Evolutionary conservation across 2,329 filamentous ascomycete genomes (phyloP).

Genomic region (Nemania diffusa): DNA sequence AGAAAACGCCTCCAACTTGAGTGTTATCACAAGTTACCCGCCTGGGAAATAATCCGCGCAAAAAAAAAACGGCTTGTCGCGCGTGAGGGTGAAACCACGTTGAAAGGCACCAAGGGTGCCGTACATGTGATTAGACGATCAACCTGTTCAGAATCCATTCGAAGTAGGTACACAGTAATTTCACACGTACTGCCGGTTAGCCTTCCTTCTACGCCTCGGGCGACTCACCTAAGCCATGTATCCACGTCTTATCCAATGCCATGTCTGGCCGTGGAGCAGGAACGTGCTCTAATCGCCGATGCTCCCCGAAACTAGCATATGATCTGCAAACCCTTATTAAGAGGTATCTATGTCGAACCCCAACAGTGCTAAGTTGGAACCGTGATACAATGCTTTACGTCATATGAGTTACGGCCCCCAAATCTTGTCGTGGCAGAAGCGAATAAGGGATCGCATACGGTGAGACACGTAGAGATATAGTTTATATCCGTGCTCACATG

Average conservation of each 20-base stretch:
- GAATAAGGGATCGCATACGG: slow-evolving; percentile 1
- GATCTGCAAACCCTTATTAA: background rate
- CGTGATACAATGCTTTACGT: slow-evolving; percentile 15
- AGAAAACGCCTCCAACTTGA: background rate
- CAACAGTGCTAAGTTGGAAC: background rate
- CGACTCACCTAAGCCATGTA: slow-evolving; percentile 1
- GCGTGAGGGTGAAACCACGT: background rate
- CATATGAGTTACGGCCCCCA: background rate
- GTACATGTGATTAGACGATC: background rate
- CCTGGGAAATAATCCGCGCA: background rate
- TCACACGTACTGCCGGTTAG: background rate
- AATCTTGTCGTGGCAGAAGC: background rate
- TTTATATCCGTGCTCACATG: slow-evolving; percentile 57
- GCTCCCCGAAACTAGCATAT: background rate
- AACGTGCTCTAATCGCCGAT: background rate
- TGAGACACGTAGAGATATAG: background rate
- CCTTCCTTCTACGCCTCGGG: background rate
- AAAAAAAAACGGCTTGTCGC: background rate
- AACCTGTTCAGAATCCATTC: background rate
- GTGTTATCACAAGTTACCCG: background rate
- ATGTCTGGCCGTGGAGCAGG: too few relatives aligned
- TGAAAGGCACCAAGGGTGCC: background rate
- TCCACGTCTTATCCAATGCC: background rate
- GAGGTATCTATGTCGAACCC: background rate
- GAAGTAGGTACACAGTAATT: background rate